These are phyloP conservation scores for Asterophora lycoperdoides DNA, from an alignment of 768 basidiomycete species.

Conservation along the genomic window DNA sequence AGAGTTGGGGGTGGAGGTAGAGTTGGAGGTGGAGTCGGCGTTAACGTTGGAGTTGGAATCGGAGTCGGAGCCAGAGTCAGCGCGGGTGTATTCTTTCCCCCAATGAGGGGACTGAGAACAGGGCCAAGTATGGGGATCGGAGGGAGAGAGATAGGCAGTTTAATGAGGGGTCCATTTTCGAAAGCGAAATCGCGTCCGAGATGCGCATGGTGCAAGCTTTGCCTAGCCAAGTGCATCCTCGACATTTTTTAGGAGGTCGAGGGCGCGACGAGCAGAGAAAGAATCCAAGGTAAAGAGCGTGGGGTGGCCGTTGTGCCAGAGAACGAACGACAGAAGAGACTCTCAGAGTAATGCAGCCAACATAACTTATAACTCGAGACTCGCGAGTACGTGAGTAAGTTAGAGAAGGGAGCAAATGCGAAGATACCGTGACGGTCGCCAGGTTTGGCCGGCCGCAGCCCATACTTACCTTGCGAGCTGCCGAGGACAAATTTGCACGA, in stretches of 20 bases:
- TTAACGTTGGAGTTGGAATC: conserved; percentile 15
- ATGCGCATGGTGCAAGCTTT: conserved; percentile 6
- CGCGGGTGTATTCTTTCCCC: conserved; percentile 19
- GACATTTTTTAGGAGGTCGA: not conserved
- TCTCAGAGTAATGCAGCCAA: not conserved
- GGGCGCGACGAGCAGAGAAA: not conserved
- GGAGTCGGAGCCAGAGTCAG: conserved; percentile 13
- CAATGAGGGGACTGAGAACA: conserved; percentile 32
- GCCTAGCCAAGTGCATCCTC: conserved; percentile 12
- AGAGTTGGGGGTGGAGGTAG: too few relatives aligned
- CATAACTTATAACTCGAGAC: conserved; percentile 3
- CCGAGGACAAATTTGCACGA: conserved; percentile 6
- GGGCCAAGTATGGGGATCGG: conserved; percentile 38
- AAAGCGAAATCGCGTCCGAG: conserved; percentile 2
- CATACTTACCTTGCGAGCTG: conserved; percentile 4
- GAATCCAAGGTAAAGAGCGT: conserved; percentile 17
- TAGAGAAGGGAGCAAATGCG: not conserved
- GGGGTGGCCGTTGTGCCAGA: conserved; percentile 5
- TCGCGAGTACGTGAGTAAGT: not conserved
- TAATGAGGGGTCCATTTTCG: conserved; percentile 35
- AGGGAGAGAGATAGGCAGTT: conserved; percentile 34
- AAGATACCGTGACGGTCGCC: not conserved
- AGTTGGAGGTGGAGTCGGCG: too few relatives aligned
- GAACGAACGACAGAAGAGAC: conserved; percentile 6
- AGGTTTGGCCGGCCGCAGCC: conserved; percentile 7